Conservation (phyloP, 257 asterid species). For the Lycium ferocissimum region DNA sequence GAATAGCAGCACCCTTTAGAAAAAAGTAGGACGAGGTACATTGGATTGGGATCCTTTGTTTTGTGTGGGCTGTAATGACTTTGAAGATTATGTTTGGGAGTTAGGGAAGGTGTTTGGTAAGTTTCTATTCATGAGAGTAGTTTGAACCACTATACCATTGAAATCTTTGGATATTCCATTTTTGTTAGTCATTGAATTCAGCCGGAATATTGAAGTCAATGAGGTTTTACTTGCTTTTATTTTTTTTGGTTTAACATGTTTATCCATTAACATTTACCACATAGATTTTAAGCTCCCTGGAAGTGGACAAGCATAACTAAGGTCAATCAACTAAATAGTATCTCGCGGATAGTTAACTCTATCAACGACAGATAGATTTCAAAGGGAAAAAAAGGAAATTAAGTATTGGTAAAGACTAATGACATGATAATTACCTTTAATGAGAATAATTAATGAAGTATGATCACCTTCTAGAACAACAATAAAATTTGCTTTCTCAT, state of each 20-base stretch:
- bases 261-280: not conserved
- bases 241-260: not conserved
- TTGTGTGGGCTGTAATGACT: conserved; percentile 36
- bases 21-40: conserved; percentile 37
- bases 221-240: not conserved
- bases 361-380: not conserved
- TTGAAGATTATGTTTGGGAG: conserved; percentile 42
- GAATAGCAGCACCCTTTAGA: conserved; percentile 27
- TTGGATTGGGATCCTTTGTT: conserved; percentile 55
- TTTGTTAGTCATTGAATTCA: conserved; percentile 7
- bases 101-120: conserved; percentile 31
- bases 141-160: conserved; percentile 13
- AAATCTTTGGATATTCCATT: not conserved
- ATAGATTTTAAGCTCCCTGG: not conserved
- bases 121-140: not conserved
- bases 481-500: not conserved
- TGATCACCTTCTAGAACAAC: not conserved
- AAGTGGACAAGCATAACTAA: not conserved
- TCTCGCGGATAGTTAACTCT: not conserved
- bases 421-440: not conserved
- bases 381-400: not conserved
- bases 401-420: not conserved
- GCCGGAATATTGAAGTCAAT: not conserved
- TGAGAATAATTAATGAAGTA: not conserved
- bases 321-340: not conserved